A percentile compares a stretch with the other conserved stretches of the same genome.
Evolutionary conservation across 495 filamentous ascomycete genomes (phyloP).

Genomic region (Trichoderma virens): DNA sequence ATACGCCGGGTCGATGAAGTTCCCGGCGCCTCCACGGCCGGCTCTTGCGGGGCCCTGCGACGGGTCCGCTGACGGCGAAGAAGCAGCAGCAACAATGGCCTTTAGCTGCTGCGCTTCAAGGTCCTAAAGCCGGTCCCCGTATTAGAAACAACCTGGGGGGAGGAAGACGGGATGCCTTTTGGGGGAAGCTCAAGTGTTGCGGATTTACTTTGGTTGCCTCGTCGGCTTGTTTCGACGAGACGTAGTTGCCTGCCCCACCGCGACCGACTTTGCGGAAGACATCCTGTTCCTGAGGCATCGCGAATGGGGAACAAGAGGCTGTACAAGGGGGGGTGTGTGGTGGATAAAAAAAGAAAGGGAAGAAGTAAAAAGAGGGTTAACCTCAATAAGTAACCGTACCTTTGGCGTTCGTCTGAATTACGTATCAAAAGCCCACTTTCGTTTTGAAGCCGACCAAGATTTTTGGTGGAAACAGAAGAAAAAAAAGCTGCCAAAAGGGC

Average conservation of each 20-base stretch:
- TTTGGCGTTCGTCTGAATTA: neutral
- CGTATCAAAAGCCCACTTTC: neutral
- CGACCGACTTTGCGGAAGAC: constrained; percentile 32
- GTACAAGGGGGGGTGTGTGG: neutral
- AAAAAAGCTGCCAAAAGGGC: neutral
- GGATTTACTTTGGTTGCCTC: constrained; percentile 31
- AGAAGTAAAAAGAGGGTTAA: neutral
- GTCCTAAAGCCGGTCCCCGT: constrained; percentile 20
- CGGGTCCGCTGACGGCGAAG: constrained; percentile 14
- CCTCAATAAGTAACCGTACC: too few relatives aligned
- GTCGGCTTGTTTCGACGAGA: constrained; percentile 44
- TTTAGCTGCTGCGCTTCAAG: constrained; percentile 35
- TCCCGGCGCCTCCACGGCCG: constrained; percentile 56
- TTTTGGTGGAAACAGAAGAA: neutral
- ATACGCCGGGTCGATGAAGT: constrained; percentile 39
- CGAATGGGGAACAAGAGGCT: neutral
- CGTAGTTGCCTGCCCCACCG: constrained; percentile 60
- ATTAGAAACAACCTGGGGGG: neutral
- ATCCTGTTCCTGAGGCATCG: constrained; percentile 13
- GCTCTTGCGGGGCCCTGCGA: constrained; percentile 36
- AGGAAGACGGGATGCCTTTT: neutral
- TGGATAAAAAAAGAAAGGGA: neutral
- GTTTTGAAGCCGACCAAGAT: neutral
- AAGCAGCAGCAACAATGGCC: constrained; percentile 12
- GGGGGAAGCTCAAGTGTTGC: constrained; percentile 2